phyloP scores from a whole-genome alignment of 2,329 filamentous ascomycete species.

The Kalmusia sp. region DNA sequence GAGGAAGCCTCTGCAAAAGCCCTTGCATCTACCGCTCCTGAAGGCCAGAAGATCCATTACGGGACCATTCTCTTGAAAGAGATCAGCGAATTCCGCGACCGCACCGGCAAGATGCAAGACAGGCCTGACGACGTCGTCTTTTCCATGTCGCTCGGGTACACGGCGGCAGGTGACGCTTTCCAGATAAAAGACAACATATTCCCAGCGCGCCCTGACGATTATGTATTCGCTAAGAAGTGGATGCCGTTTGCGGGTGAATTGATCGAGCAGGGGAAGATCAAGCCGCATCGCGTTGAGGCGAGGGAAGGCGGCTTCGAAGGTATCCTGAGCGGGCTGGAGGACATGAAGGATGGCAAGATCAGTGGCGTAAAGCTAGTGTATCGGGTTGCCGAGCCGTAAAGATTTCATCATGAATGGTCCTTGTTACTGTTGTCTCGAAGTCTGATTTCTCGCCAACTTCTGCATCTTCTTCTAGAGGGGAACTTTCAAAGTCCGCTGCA shows the following conservation, averaged over 20 bases:
- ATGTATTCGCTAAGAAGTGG: conserved; percentile 21
- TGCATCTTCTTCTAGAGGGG: no score
- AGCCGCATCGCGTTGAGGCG: conserved; percentile 23
- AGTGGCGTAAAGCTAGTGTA: conserved; percentile 32
- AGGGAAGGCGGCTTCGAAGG: conserved; percentile 24
- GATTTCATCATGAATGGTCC: no score
- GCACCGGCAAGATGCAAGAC: background rate
- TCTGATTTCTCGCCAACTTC: no score
- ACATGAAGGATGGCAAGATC: conserved; percentile 25
- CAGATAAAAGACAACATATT: conserved; percentile 2
- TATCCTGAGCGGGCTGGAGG: conserved; percentile 22
- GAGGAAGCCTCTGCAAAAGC: conserved; percentile 3
- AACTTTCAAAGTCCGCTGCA: no score
- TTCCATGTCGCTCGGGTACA: conserved; percentile 15
- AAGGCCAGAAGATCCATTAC: conserved; percentile 13
- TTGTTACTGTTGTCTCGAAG: background rate
- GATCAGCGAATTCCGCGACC: background rate
- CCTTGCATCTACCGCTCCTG: conserved; percentile 10
- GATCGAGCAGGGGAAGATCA: conserved; percentile 22
- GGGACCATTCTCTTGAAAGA: conserved; percentile 11
- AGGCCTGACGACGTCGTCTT: conserved; percentile 9
- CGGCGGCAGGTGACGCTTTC: conserved; percentile 9
- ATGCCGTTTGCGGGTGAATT: conserved; percentile 15
- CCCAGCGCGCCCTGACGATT: conserved; percentile 20
- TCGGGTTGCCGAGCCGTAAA: conserved; percentile 16